Conservation (phyloP, 1,284 basidiomycete genomes). For the Ganoderma boninense region DNA sequence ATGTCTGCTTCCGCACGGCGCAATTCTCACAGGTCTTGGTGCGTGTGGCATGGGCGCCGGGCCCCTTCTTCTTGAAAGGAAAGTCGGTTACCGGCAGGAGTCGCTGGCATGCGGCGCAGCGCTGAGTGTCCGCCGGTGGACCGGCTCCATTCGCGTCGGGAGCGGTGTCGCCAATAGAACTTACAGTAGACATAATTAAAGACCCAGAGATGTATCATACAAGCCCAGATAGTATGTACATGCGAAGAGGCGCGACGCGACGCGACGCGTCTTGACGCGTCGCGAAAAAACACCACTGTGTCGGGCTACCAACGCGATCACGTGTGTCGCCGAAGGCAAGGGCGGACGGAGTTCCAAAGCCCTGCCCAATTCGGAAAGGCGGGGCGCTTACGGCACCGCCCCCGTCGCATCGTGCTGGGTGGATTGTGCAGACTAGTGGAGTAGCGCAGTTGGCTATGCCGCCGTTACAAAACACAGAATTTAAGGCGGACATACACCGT, state of each 20-base stretch:
- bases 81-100: not conserved
- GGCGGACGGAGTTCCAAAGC: too few species aligned
- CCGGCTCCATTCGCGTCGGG: too few species aligned
- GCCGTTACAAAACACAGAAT: not conserved
- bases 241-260: too few species aligned
- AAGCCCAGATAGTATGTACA: not conserved
- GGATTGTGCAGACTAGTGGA: too few species aligned
- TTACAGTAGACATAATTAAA: too few species aligned
- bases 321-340: too few species aligned
- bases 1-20: not conserved
- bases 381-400: conserved; percentile 1
- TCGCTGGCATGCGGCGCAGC: too few species aligned
- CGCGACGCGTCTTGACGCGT: too few species aligned
- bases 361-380: not conserved
- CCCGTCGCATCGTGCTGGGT: conserved; percentile 3
- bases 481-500: not conserved
- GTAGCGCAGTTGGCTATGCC: not conserved
- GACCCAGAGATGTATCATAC: too few species aligned
- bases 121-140: too few species aligned
- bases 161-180: not conserved
- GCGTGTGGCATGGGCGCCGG: not conserved
- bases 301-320: too few species aligned
- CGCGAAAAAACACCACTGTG: too few species aligned
- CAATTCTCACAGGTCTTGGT: not conserved
- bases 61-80: not conserved